These are phyloP conservation scores for Mortierella sp. DNA, from an alignment of 371 early-diverging fungal genomes.

Conservation along the genomic window DNA sequence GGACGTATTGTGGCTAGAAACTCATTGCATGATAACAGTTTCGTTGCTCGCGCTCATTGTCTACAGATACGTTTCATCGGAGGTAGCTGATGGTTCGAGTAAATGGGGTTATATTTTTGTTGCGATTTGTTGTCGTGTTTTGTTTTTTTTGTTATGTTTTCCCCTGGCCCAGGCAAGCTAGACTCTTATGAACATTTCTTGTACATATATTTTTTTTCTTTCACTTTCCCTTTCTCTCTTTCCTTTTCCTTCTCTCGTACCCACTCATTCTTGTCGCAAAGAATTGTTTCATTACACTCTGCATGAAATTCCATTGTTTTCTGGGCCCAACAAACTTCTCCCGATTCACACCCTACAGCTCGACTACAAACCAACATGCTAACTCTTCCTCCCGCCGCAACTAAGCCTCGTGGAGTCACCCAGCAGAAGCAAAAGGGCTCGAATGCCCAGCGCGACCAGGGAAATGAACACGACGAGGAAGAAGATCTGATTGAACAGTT, in stretches of 20 bases:
- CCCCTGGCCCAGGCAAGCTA: background rate
- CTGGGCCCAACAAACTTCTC: no score
- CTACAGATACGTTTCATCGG: no score
- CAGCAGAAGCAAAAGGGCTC: constrained; percentile 49
- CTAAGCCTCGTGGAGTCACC: constrained; percentile 33
- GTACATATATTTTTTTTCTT: background rate
- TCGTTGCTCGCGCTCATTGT: no score
- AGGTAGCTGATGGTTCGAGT: background rate
- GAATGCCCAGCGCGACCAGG: constrained; percentile 30
- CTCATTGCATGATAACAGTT: no score
- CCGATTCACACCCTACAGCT: no score
- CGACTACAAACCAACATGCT: constrained; percentile 18
- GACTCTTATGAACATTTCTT: background rate
- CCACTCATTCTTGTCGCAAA: background rate
- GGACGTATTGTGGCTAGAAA: no score
- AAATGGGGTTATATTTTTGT: no score
- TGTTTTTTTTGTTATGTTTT: background rate
- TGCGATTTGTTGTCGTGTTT: background rate
- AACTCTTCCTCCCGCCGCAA: constrained; percentile 30
- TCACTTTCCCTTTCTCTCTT: background rate
- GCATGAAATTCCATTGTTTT: background rate
- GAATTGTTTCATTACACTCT: background rate
- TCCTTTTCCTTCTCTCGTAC: background rate
- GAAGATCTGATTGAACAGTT: constrained; percentile 56
- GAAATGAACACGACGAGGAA: constrained; percentile 37